Conservation (phyloP, 257 asterid genomes). For the Jaltomata sinuosa region DNA sequence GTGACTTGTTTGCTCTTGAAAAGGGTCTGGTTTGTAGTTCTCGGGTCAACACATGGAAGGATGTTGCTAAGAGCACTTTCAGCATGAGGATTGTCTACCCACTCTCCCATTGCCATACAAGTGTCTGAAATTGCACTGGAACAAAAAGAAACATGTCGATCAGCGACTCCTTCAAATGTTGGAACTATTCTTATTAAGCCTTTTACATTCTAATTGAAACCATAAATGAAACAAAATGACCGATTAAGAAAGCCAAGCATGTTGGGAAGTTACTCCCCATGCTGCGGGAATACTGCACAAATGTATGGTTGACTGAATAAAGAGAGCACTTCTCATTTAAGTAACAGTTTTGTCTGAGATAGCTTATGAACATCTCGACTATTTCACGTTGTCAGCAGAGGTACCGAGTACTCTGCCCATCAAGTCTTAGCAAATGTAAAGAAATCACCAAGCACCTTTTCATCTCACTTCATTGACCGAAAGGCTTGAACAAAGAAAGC, state of each 20-base stretch:
- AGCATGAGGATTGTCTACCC: slow-evolving; percentile 97
- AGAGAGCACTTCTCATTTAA: background rate
- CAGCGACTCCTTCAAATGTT: background rate
- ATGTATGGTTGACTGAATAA: background rate
- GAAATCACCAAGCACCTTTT: background rate
- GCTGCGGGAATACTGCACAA: background rate
- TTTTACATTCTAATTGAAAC: background rate
- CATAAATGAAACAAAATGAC: background rate
- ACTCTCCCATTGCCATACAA: slow-evolving; percentile 94
- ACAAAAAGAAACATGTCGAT: background rate
- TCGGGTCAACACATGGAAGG: slow-evolving; percentile 92
- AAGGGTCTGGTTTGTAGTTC: slow-evolving; percentile 78
- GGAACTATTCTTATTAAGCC: background rate
- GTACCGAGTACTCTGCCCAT: background rate
- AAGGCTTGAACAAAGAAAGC: background rate
- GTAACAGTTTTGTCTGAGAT: too few relatives aligned
- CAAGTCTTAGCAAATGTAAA: background rate
- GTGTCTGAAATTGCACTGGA: slow-evolving; percentile 71
- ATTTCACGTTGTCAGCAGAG: background rate
- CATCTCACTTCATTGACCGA: background rate
- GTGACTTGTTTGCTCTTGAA: slow-evolving; percentile 78
- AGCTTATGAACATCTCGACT: background rate
- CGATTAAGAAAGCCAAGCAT: background rate
- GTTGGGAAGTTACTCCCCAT: background rate
- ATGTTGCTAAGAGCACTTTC: slow-evolving; percentile 93